Conservation (phyloP, 345 rosid species). For the Punica granatum region DNA sequence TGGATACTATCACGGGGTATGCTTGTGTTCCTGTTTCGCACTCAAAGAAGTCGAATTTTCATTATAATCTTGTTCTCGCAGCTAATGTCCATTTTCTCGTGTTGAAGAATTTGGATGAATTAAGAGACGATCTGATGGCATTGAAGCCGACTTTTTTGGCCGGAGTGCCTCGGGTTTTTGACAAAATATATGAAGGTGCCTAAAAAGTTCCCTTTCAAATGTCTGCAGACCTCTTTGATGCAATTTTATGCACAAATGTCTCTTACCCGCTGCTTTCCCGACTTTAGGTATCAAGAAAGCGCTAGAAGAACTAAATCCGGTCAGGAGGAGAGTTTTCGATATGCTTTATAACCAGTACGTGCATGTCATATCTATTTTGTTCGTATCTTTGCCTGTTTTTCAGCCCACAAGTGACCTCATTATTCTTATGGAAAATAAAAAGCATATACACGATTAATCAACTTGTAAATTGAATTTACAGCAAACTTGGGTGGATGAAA, state of each 20-base stretch:
- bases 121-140: constrained; percentile 79
- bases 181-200: constrained; percentile 77
- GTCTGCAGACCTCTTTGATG: background rate
- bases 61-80: background rate
- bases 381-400: background rate
- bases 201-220: background rate
- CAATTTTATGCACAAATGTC: background rate
- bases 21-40: constrained; percentile 2
- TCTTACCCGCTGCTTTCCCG: constrained; percentile 1
- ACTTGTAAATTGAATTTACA: constrained; percentile 21
- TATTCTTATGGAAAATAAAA: background rate
- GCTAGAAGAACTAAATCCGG: constrained; percentile 65
- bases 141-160: constrained; percentile 84
- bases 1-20: constrained; percentile 95
- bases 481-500: constrained; percentile 93
- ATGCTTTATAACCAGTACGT: constrained; percentile 71
- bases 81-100: background rate
- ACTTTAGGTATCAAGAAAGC: constrained; percentile 50
- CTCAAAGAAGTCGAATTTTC: background rate
- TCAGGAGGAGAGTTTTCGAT: constrained; percentile 51
- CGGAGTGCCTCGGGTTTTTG: constrained; percentile 92
- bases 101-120: constrained; percentile 67
- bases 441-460: background rate
- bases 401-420: background rate
- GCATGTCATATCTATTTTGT: background rate